Base-by-base conservation (phyloP, 2,329 filamentous ascomycete species). In the Penicillium sp. region DNA sequence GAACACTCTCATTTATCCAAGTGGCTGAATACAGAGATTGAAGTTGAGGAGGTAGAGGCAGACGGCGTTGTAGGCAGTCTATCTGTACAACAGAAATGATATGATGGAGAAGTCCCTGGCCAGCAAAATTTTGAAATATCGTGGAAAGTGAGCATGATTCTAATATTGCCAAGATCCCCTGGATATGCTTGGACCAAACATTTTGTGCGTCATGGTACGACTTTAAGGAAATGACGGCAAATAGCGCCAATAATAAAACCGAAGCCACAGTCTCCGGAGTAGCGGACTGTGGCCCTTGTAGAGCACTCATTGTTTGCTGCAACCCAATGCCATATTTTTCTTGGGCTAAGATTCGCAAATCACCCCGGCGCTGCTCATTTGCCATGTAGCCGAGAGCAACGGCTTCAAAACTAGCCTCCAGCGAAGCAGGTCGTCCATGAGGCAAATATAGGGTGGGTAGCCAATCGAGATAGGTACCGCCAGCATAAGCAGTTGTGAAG, bases 51-150 rank as follows among this genome's bases (percentile, higher is more conserved):
- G 53, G 53, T 16, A 50, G 13, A 19, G 35, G 37, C 16, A 44
- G 16, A 10, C 46, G 16, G 11, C 53, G 53, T 1, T 55, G 23
- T 9, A 55, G 9, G 9, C 29, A 50, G n/a, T 55, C 53, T 27
- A 55, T 50, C 23, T 55, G 53, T n/a, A 50, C 25, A 19, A 35
- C 37, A 2, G 46, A 50, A 50, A 55, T 55, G n/a, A 55, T 39
- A 45, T 55, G 53, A 26, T 55, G 53, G 11, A 55, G 53, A 50
- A 55, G 26, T 35, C 53, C n/a, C 21, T 50, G 53, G 4, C 33
- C 46, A 21, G 45, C 14, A 21, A 21, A 4, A 16, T 9, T 45
- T n/a, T 45, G 21, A 37, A 55, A 55, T 21, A 50, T 49, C 2
- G 26, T 33, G 3, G 39, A 26, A 9, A 45, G 13, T 3, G 23